These are phyloP conservation scores for Plasmodium knowlesi DNA, from an alignment of 169 alveolate species.

Conservation along the genomic window DNA sequence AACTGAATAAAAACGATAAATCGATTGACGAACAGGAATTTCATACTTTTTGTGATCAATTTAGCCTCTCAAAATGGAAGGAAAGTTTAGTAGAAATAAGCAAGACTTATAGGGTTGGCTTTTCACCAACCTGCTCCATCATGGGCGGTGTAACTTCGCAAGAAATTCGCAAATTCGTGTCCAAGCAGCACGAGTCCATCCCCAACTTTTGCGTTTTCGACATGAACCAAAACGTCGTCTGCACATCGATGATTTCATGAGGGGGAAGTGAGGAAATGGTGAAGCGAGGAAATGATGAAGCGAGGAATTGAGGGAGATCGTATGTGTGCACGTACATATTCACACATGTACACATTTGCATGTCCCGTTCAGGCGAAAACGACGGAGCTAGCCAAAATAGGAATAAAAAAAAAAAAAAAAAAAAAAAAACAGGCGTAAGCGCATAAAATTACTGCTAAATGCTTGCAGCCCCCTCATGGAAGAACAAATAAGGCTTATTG, in stretches of 20 bases:
- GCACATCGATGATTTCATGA: constrained; percentile 81
- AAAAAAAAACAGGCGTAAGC: not conserved
- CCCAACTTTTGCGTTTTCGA: constrained; percentile 85
- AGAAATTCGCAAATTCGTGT: constrained; percentile 83
- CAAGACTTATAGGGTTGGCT: constrained; percentile 49
- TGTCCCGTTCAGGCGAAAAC: not conserved
- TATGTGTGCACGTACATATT: not conserved
- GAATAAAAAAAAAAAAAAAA: not conserved
- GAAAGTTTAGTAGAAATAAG: constrained; percentile 36
- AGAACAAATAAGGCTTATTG: not conserved
- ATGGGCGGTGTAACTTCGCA: constrained; percentile 84
- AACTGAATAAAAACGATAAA: constrained; percentile 37
- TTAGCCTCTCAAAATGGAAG: constrained; percentile 22
- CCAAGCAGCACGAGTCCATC: constrained; percentile 85
- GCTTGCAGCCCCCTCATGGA: not conserved
- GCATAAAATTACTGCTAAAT: not conserved
- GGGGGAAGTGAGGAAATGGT: not conserved
- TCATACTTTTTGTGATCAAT: constrained; percentile 25
- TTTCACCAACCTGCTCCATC: constrained; percentile 65
- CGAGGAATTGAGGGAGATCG: not conserved
- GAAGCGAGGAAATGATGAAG: not conserved
- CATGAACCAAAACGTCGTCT: constrained; percentile 80
- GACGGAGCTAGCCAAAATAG: not conserved
- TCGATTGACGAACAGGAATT: constrained; percentile 26
- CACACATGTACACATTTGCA: not conserved